Conservation (phyloP, 2,329 filamentous ascomycete species). For the Fusarium pseudonygamai region DNA sequence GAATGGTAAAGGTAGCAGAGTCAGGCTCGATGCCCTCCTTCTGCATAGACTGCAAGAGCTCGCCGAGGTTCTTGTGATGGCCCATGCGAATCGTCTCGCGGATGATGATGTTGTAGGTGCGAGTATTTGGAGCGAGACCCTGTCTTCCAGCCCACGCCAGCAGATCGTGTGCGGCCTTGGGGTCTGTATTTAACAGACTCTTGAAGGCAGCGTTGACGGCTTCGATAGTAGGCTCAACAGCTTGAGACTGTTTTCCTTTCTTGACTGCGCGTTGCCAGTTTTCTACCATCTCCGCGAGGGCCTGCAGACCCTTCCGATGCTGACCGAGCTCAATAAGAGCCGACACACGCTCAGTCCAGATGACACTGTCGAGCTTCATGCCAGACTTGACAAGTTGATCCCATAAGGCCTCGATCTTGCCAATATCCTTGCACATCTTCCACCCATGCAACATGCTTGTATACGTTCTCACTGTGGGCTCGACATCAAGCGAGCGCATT, state of each 20-base stretch:
- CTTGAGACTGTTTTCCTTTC: constrained; percentile 38
- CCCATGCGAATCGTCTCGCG: constrained; percentile 63
- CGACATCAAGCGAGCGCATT: constrained; percentile 59
- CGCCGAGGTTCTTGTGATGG: constrained; percentile 57
- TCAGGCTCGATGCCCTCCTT: constrained; percentile 65
- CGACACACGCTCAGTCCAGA: constrained; percentile 77
- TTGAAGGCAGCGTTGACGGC: constrained; percentile 76
- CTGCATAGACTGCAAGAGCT: constrained; percentile 69
- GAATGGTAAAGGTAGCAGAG: constrained; percentile 76
- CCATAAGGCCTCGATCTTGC: constrained; percentile 75
- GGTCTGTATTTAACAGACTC: constrained; percentile 65
- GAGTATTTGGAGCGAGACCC: constrained; percentile 64
- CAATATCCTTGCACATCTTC: constrained; percentile 64
- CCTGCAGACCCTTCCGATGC: constrained; percentile 65
- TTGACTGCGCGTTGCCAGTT: constrained; percentile 61
- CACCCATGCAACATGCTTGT: constrained; percentile 78
- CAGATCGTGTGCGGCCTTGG: constrained; percentile 61
- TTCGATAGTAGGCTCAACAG: constrained; percentile 68
- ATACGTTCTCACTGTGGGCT: constrained; percentile 73
- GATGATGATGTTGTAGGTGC: constrained; percentile 77
- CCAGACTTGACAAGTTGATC: constrained; percentile 65
- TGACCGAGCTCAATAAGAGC: constrained; percentile 68
- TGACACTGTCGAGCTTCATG: constrained; percentile 67
- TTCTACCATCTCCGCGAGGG: constrained; percentile 72
- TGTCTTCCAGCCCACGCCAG: constrained; percentile 68